Percentiles rank a stretch among this genome's conserved stretches.
Evolutionary conservation across 805 yeast genomes (phyloP).

Genomic region (Maudiozyma bulderi): DNA sequence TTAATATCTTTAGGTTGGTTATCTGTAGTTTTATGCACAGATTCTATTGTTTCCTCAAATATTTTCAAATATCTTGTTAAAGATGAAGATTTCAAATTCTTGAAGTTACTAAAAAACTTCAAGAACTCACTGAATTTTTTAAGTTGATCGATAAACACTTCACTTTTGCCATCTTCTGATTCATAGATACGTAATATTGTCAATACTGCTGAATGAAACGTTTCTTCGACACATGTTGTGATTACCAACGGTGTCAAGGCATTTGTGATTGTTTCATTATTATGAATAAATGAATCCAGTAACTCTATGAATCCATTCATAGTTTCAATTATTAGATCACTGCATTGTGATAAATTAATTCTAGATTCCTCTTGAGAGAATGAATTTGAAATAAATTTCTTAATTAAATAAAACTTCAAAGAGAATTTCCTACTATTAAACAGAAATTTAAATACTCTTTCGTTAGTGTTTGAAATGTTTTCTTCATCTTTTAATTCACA

Average conservation of each 20-base stretch:
- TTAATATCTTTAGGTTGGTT: background rate
- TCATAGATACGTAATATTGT: background rate
- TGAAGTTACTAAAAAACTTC: slow-evolving; percentile 2
- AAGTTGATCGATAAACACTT: background rate
- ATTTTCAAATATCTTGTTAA: background rate
- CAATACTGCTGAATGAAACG: slow-evolving; percentile 1
- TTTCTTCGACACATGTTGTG: slow-evolving; percentile 1
- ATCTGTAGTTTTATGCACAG: background rate
- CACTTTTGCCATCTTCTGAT: background rate
- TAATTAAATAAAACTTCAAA: slow-evolving; percentile 2
- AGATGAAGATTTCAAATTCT: slow-evolving; percentile 1
- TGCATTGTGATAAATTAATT: background rate
- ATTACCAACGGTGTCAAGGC: slow-evolving; percentile 6
- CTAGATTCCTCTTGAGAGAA: background rate
- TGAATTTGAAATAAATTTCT: slow-evolving; percentile 1
- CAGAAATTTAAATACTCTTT: slow-evolving; percentile 1
- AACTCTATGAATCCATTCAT: background rate
- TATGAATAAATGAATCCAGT: slow-evolving; percentile 6
- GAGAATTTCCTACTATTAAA: slow-evolving; percentile 1
- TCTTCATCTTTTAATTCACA: background rate
- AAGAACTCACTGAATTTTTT: slow-evolving; percentile 2
- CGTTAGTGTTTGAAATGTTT: background rate
- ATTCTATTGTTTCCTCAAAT: background rate
- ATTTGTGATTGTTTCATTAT: slow-evolving; percentile 4
- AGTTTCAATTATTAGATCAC: slow-evolving; percentile 1